Evolutionary conservation across 2,329 filamentous ascomycete species (phyloP), one percentile per base, ranked within the genome.

Genomic region (Exserohilum turcica): DNA sequence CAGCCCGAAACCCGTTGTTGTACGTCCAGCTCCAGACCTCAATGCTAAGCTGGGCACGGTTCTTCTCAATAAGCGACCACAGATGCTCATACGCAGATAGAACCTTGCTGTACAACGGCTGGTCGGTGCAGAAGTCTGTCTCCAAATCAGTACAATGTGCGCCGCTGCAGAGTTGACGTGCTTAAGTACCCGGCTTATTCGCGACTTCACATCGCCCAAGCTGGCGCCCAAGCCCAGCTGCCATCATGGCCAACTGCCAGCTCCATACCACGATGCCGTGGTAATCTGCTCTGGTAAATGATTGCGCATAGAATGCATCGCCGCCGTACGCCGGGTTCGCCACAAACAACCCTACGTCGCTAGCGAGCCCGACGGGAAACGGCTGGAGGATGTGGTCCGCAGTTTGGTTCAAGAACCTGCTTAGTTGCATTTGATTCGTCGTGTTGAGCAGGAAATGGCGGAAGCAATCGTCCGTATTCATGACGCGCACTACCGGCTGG

Each of bases 11-110:
- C 2, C 70, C 78, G 55, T 79, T 72, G 21, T 68, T 70, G 56
- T 83, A 86, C 6, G 76, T 75, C 84, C 84, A 88, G 44, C 80
- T 84, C 85, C 86, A 87, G 0, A 87, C 83, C 62, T 88, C 85
- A 1, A 75, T 76, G 52, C 80, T 81, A 13, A 88, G 67, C 47
- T 82, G 76, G 2, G 67, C 72, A 2, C 60, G 56, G 54, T 87
- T 88, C 0, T 74, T 74, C 27, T 86, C 83, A 29, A 88, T 85
- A 0, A 80, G 73, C 60, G 86, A 80, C 85, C 85, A 88, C 0
- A 87, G 75, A 3, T 75, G 70, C 54, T 84, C 85, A 59, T 88
- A 87, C 0, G 85, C 85, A 4, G 54, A 16, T 2, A 61, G 21
- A 4, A 85, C 67, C 40, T 80, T 82, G 1, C 43, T 50, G 48